phyloP scores from a whole-genome alignment of 75 land plant species.

The Gnetum montanum region DNA sequence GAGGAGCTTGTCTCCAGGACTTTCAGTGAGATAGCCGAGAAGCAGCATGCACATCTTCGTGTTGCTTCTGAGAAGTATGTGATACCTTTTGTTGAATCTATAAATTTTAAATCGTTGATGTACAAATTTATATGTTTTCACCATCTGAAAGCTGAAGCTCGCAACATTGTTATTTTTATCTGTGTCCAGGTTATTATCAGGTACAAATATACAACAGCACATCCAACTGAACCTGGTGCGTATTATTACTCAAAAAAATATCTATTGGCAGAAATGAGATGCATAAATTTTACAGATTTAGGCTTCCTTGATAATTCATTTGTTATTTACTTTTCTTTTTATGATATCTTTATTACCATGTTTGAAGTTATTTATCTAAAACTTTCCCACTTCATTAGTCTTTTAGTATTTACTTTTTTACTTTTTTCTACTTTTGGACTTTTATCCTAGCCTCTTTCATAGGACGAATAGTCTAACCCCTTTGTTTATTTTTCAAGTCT shows the following conservation, averaged over 20 bases:
- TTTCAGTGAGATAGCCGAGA: slow-evolving; percentile 21
- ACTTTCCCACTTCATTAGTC: not conserved
- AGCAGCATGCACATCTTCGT: slow-evolving; percentile 22
- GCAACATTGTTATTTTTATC: slow-evolving; percentile 1
- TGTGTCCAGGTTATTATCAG: slow-evolving; percentile 13
- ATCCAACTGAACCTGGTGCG: slow-evolving; percentile 38
- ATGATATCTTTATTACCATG: not conserved
- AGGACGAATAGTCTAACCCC: no score
- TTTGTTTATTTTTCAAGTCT: no score
- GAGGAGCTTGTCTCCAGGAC: slow-evolving; percentile 17
- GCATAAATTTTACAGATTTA: no score
- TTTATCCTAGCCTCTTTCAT: not conserved
- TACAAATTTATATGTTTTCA: not conserved
- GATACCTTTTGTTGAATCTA: not conserved
- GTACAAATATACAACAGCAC: slow-evolving; percentile 16
- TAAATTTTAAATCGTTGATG: not conserved
- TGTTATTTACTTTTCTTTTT: no score
- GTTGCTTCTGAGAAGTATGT: slow-evolving; percentile 34
- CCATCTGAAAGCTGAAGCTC: not conserved
- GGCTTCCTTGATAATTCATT: no score
- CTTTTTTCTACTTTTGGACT: not conserved
- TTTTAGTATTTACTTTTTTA: not conserved
- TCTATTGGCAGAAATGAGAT: not conserved
- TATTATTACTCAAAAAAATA: not conserved
- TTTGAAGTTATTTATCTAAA: not conserved